Conservation (phyloP, 1,284 basidiomycete species). For the Ceratobasidium sp. region DNA sequence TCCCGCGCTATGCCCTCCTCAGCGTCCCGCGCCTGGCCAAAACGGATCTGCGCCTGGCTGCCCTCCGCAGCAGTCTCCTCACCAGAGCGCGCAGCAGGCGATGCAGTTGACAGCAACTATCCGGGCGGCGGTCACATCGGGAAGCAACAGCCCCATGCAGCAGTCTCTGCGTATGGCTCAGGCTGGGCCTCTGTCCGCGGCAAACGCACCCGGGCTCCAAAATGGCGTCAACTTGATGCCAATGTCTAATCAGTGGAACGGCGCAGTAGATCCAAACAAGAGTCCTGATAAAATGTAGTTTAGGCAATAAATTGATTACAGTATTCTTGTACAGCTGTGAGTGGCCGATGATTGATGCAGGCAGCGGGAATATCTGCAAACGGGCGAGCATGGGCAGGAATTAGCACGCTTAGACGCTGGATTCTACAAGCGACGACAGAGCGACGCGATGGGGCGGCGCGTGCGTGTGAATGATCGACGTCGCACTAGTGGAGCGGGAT, state of each 20-base stretch:
- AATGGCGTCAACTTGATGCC: conserved; percentile 6
- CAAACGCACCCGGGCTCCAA: conserved; percentile 29
- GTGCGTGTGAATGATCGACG: too few species aligned
- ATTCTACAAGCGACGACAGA: too few species aligned
- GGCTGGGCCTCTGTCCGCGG: conserved; percentile 16
- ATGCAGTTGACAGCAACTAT: conserved; percentile 31
- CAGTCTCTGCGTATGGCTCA: conserved; percentile 16
- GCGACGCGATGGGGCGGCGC: too few species aligned
- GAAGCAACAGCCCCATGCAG: conserved; percentile 38
- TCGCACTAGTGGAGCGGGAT: too few species aligned
- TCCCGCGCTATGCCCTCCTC: too few species aligned
- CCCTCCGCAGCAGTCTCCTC: conserved; percentile 15
- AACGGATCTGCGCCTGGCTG: conserved; percentile 1
- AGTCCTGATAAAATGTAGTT: too few species aligned
- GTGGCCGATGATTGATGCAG: too few species aligned
- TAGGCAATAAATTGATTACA: not conserved
- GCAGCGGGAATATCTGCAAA: too few species aligned
- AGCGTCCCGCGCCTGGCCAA: conserved; percentile 10
- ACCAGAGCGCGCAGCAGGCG: conserved; percentile 12
- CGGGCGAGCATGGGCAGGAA: too few species aligned
- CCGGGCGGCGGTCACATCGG: conserved; percentile 29
- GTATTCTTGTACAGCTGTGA: too few species aligned
- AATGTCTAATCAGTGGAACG: conserved; percentile 30
- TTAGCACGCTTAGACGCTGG: too few species aligned
- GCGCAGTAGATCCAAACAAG: conserved; percentile 18